Evolutionary conservation across 495 filamentous ascomycete species (phyloP).

Genomic region (Staphylotrichum longicolle): DNA sequence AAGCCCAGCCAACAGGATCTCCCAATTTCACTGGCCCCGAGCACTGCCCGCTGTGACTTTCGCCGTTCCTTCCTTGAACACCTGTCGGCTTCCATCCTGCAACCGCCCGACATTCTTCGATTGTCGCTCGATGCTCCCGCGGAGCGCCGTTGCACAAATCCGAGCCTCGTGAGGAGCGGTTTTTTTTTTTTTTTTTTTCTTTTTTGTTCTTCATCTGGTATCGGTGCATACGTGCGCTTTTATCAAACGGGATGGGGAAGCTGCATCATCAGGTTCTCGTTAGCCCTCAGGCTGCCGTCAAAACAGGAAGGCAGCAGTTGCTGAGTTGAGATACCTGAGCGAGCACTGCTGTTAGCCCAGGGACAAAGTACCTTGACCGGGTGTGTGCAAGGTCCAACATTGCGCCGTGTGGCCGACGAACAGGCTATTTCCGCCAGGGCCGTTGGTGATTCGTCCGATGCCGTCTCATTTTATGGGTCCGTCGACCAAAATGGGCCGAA

Average conservation of each 20-base stretch:
- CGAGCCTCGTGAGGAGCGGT: no score
- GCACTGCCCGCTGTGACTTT: slow-evolving; percentile 15
- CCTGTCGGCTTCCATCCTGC: slow-evolving; percentile 12
- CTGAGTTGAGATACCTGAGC: neutral
- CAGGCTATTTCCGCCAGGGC: slow-evolving; percentile 23
- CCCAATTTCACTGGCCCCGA: slow-evolving; percentile 9
- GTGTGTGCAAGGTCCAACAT: slow-evolving; percentile 13
- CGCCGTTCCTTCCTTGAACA: slow-evolving; percentile 1
- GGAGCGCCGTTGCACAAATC: no score
- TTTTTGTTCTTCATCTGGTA: no score
- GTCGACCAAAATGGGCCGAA: slow-evolving; percentile 16
- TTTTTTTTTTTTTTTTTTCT: no score
- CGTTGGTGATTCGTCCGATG: slow-evolving; percentile 15
- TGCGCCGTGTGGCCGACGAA: slow-evolving; percentile 27
- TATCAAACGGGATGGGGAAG: no score
- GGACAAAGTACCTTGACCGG: slow-evolving; percentile 14
- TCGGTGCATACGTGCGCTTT: no score
- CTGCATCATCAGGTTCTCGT: no score
- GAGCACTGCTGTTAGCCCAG: neutral
- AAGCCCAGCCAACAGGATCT: slow-evolving; percentile 13
- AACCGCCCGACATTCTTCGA: neutral
- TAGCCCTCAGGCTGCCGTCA: neutral
- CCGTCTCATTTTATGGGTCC: neutral
- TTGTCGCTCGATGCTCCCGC: no score
- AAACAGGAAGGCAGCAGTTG: neutral